Evolutionary conservation across 2,329 filamentous ascomycete genomes (phyloP), one percentile per base, ranked within the genome.

Genomic region (Sporothrix globosa): DNA sequence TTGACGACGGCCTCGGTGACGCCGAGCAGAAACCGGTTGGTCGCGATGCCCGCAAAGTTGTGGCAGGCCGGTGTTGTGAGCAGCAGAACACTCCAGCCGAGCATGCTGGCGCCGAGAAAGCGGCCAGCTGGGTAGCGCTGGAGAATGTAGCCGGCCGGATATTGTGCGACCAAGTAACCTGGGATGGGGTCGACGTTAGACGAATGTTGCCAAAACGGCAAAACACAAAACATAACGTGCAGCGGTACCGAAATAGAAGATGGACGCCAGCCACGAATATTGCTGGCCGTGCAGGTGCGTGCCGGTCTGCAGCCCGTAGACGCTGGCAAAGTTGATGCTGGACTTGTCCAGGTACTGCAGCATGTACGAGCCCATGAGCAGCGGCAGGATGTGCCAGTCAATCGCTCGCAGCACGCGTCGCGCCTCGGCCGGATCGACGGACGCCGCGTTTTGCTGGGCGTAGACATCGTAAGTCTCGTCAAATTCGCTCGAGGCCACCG

Each of bases 301-400:
- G 50, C 70, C 72, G 21, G 21, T 7, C 39, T 70, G 65, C n/a
- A 73, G 48, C 19, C 72, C 72, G 34, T 73, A 73, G 30, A 73
- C 72, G 54, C 68, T 73, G n/a, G 72, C 70, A 66, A 73, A 73
- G 69, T 73, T 73, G 70, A 73, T 72, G 41, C 70, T 68, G 0
- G 71, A 72, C 46, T 89, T 89, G 76, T 89, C 87, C 81, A 89
- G 86, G 71, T 88, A 89, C 74, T 88, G 87, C 72, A 89, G 76
- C 79, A 85, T 84, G 74, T 89, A 89, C 0, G 84, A 87, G 53
- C 84, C 74, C 73, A 88, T 88, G 7, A 89, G 77, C 11, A 89
- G 77, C 0, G 87, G 86, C 6, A 89, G 83, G 13, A 89, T 78
- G n/a, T 80, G 79, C 73, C 78, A 78, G 75, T 89, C 87, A 70